phyloP scores from a whole-genome alignment of 208 protist genomes.

The Porcisia hertigi region DNA sequence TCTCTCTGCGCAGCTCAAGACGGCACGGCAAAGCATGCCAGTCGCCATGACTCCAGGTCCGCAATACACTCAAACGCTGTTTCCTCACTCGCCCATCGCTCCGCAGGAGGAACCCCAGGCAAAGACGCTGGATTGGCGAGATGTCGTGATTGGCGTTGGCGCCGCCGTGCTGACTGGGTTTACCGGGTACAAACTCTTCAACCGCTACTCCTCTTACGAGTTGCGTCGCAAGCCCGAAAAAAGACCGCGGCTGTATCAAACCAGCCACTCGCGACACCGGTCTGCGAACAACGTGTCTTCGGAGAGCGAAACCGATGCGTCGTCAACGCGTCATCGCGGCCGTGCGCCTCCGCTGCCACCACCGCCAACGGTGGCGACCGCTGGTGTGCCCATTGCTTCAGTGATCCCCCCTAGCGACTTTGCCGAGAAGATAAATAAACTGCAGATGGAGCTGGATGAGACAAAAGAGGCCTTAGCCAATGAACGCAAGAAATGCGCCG shows the following conservation, averaged over 20 bases:
- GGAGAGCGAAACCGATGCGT: slow-evolving; percentile 31
- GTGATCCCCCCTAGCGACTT: slow-evolving; percentile 4
- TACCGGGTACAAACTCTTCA: slow-evolving; percentile 65
- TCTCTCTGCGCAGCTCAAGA: slow-evolving; percentile 7
- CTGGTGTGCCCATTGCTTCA: slow-evolving; percentile 1
- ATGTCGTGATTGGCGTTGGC: slow-evolving; percentile 77
- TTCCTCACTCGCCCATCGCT: slow-evolving; percentile 38
- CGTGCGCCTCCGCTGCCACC: slow-evolving; percentile 18
- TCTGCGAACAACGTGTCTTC: slow-evolving; percentile 12
- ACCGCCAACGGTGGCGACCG: slow-evolving; percentile 23
- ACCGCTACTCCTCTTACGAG: slow-evolving; percentile 81
- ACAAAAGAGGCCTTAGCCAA: slow-evolving; percentile 66
- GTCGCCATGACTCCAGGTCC: slow-evolving; percentile 7
- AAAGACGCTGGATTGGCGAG: slow-evolving; percentile 61
- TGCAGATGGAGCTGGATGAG: slow-evolving; percentile 64
- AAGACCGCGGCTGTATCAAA: slow-evolving; percentile 19
- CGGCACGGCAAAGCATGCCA: slow-evolving; percentile 5
- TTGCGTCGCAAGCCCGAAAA: slow-evolving; percentile 67
- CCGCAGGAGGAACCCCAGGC: slow-evolving; percentile 22
- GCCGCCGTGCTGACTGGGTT: slow-evolving; percentile 52
- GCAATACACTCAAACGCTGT: slow-evolving; percentile 46
- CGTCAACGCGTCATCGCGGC: slow-evolving; percentile 7
- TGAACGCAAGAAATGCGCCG: slow-evolving; percentile 66
- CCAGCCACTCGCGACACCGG: slow-evolving; percentile 6
- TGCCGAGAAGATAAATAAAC: slow-evolving; percentile 44